Conservation (phyloP, 176 grass and related monocot genomes). For the Carex parvula region DNA sequence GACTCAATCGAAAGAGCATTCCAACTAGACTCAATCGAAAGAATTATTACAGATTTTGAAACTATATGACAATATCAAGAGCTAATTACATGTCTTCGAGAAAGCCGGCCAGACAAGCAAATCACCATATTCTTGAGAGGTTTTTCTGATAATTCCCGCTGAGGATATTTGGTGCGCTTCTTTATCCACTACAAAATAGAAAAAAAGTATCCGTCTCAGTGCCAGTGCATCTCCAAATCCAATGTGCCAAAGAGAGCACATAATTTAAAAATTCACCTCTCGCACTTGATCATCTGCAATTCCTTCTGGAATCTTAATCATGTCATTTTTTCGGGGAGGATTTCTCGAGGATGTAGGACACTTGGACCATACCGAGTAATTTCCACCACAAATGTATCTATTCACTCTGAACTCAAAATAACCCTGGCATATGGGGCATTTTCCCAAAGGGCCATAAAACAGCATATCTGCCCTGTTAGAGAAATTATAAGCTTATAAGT, state of each 20-base stretch:
- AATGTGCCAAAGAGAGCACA: neutral
- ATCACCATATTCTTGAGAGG: constrained; percentile 63
- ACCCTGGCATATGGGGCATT: constrained; percentile 48
- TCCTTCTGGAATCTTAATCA: constrained; percentile 46
- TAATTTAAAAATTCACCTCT: constrained; percentile 32
- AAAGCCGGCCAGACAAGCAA: constrained; percentile 74
- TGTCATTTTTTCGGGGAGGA: constrained; percentile 32
- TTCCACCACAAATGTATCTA: constrained; percentile 52
- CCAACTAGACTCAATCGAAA: constrained; percentile 5
- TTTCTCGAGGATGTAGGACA: constrained; percentile 41
- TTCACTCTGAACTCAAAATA: constrained; percentile 52
- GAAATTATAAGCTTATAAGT: neutral
- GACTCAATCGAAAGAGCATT: constrained; percentile 15
- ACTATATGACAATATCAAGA: neutral
- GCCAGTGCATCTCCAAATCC: neutral
- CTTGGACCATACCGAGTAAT: constrained; percentile 52
- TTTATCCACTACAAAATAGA: constrained; percentile 53
- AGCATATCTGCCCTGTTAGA: constrained; percentile 65
- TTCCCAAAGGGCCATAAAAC: constrained; percentile 66
- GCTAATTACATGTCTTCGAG: constrained; percentile 55
- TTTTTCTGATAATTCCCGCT: constrained; percentile 38
- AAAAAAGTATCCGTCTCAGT: neutral
- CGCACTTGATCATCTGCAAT: constrained; percentile 36
- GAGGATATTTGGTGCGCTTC: constrained; percentile 38
- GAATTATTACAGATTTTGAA: neutral